Conservation (phyloP, 169 alveolate species). For the Plasmodium chabaudi region DNA sequence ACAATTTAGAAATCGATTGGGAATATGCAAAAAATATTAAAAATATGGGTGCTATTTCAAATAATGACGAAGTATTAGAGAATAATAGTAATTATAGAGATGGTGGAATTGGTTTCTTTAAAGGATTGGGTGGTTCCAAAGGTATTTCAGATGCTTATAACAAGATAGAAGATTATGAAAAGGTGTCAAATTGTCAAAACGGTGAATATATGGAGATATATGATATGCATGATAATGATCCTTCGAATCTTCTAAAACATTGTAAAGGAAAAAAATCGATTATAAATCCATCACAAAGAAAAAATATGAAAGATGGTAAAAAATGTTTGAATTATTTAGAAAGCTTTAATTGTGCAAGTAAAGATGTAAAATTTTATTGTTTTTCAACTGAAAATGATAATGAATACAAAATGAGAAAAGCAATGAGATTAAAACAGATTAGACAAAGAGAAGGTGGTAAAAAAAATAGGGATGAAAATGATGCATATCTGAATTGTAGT, state of each 20-base stretch:
- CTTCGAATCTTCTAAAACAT: background rate
- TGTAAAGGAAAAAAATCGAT: background rate
- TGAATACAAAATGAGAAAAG: constrained; percentile 49
- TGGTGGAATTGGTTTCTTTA: too few species aligned
- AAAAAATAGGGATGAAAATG: constrained; percentile 5
- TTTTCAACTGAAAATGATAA: constrained; percentile 58
- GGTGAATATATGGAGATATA: background rate
- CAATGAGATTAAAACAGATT: constrained; percentile 4
- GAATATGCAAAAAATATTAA: background rate
- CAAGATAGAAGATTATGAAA: constrained; percentile 1
- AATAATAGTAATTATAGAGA: background rate
- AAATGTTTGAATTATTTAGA: constrained; percentile 39
- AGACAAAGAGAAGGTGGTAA: constrained; percentile 6
- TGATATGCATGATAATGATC: background rate
- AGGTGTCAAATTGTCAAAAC: background rate
- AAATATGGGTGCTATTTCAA: background rate
- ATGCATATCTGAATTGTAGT: background rate
- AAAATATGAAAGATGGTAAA: background rate
- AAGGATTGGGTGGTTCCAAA: too few species aligned
- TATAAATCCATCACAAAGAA: background rate
- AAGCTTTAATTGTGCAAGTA: constrained; percentile 36
- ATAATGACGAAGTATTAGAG: background rate
- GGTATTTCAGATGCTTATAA: background rate
- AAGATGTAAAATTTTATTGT: constrained; percentile 53
- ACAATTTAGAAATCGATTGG: constrained; percentile 16